Evolutionary conservation across 257 asterid genomes (phyloP), one percentile per base, ranked within the genome.

Genomic region (Rehmannia glutinosa): DNA sequence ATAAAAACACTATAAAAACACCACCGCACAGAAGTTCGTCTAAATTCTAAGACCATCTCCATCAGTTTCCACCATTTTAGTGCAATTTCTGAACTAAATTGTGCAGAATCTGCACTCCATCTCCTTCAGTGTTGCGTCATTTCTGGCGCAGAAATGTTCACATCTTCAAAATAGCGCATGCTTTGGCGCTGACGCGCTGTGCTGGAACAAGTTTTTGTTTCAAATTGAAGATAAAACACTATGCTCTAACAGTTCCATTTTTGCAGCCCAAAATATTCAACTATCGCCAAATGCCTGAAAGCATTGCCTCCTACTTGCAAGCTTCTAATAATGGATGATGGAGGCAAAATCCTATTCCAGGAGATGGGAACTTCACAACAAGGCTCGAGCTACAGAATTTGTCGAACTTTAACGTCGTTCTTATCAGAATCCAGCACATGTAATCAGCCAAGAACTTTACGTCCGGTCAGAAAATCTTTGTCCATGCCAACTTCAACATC

Each of bases 241-340:
- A 3, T 32, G 4, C 38, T 36, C 11, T 56, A 66, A 59, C 11
- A 38, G 28, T 23, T 56, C 35, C 23, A 30, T 38, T 8, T 73
- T 10, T 74, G 81, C 91, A 90, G 91, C 73, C 75, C 85, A 0
- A 68, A 67, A 53, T 75, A 78, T 62, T 66, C 87, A 19, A 75
- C 62, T 8, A 50, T 76, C 7, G 72, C 83, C 51, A 80, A 74
- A 46, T 67, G 15, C 71, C 75, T 80, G 77, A 90, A 83, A 78
- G 79, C 80, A 56, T 57, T 90, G 78, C 96, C 97, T 82, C 97
- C 97, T 6, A 82, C 89, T 58, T 90, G 97, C 75, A 68, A 77
- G 70, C 96, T 90, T 66, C 70, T 86, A 17, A 79, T 86, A 67
- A 78, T 88, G 83, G 92, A 83, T 38, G 46, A 62, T 38, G 86